Evolutionary conservation across 306 rosid species (phyloP), one percentile per base, ranked within the genome.

Genomic region (Urtica urens): DNA sequence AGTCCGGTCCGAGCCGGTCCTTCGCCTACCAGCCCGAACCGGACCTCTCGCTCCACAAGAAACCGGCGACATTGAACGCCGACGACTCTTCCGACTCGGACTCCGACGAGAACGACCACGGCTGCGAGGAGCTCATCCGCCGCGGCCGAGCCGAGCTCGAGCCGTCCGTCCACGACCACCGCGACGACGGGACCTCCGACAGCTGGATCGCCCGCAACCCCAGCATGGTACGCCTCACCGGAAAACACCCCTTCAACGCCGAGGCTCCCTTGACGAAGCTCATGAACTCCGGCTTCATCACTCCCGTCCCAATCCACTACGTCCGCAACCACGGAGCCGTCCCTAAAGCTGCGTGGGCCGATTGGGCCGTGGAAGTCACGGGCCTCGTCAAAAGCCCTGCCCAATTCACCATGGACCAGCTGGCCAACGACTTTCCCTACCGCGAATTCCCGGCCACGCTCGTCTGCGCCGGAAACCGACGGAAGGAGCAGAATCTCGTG

Each of bases 401-500:
- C 5, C 38, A 35, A 4, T 79, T 82, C 72, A 75, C 75, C 18
- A 77, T 87, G 94, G 77, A 72, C 28, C 73, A 82, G n/a, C 65
- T 87, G 0, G 31, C 59, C 40, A 51, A 47, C 54, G 94, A 77
- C 28, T 82, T 79, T 38, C 60, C 59, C 0, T 17, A 30, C 37
- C 71, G 78, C 0, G 96, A 79, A 55, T 55, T 82, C 13, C 80
- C 84, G 0, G 94, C 34, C 0, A 77, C 92, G 0, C 68, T 87
- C 0, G 94, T 79, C 2, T 82, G 96, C 56, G 90, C 92, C 0
- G 94, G 92, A 0, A 87, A 87, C 70, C 57, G 87, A 0, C 66
- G 96, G 18, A 82, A 82, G 64, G 96, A 87, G 44, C 87, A 82
- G 51, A 87, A 87, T 73, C 72, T 82, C 75, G 82, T 87, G 27